A percentile compares a stretch with the other conserved stretches of the same genome.
These are phyloP conservation scores for Cenococcum geophilum DNA, from an alignment of 495 filamentous ascomycete species.

Conservation along the genomic window DNA sequence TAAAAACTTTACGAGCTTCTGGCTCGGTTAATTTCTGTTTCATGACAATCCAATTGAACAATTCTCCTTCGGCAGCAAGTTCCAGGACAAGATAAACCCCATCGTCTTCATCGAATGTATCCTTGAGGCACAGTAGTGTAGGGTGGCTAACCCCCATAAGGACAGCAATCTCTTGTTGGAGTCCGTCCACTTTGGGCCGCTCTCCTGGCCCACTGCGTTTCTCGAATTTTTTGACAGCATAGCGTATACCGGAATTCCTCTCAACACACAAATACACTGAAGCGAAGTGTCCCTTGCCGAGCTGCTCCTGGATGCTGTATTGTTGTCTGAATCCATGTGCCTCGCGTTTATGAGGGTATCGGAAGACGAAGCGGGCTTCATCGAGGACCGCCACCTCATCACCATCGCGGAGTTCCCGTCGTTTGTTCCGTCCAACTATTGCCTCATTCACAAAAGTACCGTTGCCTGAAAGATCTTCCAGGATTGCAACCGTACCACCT, in stretches of 20 bases:
- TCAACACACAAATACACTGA: slow-evolving; percentile 89
- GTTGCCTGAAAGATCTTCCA: slow-evolving; percentile 94
- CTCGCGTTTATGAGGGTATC: slow-evolving; percentile 71
- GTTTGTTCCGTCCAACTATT: slow-evolving; percentile 83
- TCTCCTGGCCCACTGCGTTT: slow-evolving; percentile 73
- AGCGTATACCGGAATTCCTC: slow-evolving; percentile 71
- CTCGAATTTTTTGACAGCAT: slow-evolving; percentile 91
- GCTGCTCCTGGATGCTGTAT: slow-evolving; percentile 74
- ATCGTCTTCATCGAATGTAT: slow-evolving; percentile 87
- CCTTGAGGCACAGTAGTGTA: slow-evolving; percentile 90
- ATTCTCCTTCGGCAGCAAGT: slow-evolving; percentile 82
- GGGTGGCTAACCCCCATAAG: slow-evolving; percentile 94
- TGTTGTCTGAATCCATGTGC: slow-evolving; percentile 77
- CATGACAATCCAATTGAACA: slow-evolving; percentile 90
- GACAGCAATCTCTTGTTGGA: slow-evolving; percentile 94
- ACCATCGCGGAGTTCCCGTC: slow-evolving; percentile 76
- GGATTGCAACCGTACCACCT: slow-evolving; percentile 68
- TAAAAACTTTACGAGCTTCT: slow-evolving; percentile 79
- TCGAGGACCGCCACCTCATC: slow-evolving; percentile 85
- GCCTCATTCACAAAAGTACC: slow-evolving; percentile 94
- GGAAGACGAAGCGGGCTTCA: slow-evolving; percentile 79
- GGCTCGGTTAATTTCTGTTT: slow-evolving; percentile 79
- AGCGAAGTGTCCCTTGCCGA: slow-evolving; percentile 96
- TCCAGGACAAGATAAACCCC: slow-evolving; percentile 91
- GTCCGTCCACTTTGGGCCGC: slow-evolving; percentile 68